phyloP scores from a whole-genome alignment of 1,284 basidiomycete genomes.

The Taiwanofungus camphoratus region DNA sequence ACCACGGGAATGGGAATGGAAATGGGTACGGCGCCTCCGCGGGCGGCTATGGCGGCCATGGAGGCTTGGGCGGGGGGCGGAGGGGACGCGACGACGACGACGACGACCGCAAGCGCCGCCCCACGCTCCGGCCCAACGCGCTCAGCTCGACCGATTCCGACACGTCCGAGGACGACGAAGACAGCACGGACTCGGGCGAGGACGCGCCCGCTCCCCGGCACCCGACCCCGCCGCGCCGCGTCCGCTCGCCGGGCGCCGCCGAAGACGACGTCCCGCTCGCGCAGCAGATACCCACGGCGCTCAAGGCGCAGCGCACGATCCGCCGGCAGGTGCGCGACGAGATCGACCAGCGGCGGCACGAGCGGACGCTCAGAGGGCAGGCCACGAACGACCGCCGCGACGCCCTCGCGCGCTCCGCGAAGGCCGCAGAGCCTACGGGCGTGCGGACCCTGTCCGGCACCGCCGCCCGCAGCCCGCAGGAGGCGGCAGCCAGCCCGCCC shows the following conservation, averaged over 20 bases:
- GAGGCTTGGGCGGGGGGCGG: conserved; percentile 16
- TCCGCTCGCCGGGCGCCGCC: conserved; percentile 4
- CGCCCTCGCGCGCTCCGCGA: conserved; percentile 8
- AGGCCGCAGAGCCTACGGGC: conserved; percentile 8
- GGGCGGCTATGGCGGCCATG: conserved; percentile 18
- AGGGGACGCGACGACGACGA: conserved; percentile 32
- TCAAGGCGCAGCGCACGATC: conserved; percentile 73
- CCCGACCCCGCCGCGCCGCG: conserved; percentile 4
- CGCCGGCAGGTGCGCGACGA: conserved; percentile 65
- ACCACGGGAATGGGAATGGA: conserved; percentile 19
- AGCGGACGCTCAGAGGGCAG: conserved; percentile 33
- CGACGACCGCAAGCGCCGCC: conserved; percentile 29
- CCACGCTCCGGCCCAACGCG: conserved; percentile 16
- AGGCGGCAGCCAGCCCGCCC: conserved; percentile 33
- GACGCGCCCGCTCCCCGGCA: conserved; percentile 18
- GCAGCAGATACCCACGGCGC: conserved; percentile 68
- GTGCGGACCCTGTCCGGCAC: conserved; percentile 9
- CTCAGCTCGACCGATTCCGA: conserved; percentile 30
- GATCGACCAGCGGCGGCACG: conserved; percentile 49
- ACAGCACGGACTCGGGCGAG: conserved; percentile 37
- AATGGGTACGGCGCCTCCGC: conserved; percentile 22
- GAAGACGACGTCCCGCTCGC: conserved; percentile 77
- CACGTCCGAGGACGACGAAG: conserved; percentile 35
- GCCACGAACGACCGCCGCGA: conserved; percentile 8
- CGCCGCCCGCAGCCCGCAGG: conserved; percentile 23